Conservation (phyloP, 2,329 filamentous ascomycete genomes). For the Fusarium sp. region DNA sequence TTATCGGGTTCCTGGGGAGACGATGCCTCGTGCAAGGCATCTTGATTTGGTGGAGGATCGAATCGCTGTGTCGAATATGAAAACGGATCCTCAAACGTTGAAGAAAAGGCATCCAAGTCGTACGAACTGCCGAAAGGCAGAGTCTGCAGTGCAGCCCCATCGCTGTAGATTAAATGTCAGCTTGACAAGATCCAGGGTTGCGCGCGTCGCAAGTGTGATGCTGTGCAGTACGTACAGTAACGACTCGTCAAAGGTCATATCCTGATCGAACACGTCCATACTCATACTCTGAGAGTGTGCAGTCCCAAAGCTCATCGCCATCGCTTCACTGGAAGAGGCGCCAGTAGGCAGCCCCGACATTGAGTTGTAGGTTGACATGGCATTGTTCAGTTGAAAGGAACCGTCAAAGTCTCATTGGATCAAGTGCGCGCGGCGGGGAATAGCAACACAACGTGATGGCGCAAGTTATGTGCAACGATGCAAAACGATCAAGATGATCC, state of each 20-base stretch:
- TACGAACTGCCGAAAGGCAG: constrained; percentile 71
- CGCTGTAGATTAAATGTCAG: constrained; percentile 48
- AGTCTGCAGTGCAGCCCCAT: constrained; percentile 53
- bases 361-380: constrained; percentile 71
- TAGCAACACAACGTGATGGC: constrained; percentile 38
- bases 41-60: constrained; percentile 59
- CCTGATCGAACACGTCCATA: constrained; percentile 66
- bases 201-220: constrained; percentile 30
- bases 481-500: constrained; percentile 9
- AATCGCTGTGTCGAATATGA: constrained; percentile 67
- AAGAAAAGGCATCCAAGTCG: constrained; percentile 71
- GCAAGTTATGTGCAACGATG: constrained; percentile 32
- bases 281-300: constrained; percentile 55
- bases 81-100: constrained; percentile 76
- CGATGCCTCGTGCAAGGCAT: constrained; percentile 61
- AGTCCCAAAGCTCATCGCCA: constrained; percentile 60
- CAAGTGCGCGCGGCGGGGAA: constrained; percentile 39
- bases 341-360: constrained; percentile 65
- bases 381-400: constrained; percentile 57
- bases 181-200: constrained; percentile 16
- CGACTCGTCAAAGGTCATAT: constrained; percentile 68
- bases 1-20: constrained; percentile 72
- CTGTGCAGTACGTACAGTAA: constrained; percentile 61
- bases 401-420: constrained; percentile 50
- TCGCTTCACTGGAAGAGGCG: constrained; percentile 60